phyloP scores from a whole-genome alignment of 495 filamentous ascomycete species.

The Penicillium pancosmium region DNA sequence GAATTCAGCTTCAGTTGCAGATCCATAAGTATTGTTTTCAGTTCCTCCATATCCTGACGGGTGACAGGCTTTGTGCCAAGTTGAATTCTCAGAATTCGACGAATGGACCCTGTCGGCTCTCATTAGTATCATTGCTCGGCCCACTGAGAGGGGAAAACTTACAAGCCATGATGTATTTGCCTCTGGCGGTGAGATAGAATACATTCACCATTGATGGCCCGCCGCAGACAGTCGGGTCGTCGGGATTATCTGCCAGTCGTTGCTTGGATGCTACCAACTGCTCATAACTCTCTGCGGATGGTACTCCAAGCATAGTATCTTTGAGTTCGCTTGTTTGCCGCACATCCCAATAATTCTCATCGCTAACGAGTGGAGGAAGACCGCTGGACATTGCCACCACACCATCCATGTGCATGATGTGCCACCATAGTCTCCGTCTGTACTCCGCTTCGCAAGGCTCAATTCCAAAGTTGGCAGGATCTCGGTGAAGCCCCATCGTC shows the following conservation, averaged over 20 bases:
- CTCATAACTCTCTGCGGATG: slow-evolving; percentile 43
- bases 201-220: slow-evolving; percentile 52
- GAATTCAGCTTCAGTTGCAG: slow-evolving; percentile 50
- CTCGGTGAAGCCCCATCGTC: slow-evolving; percentile 72
- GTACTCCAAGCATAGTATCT: slow-evolving; percentile 45
- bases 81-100: slow-evolving; percentile 49
- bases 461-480: slow-evolving; percentile 68
- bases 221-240: slow-evolving; percentile 47
- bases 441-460: slow-evolving; percentile 68
- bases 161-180: slow-evolving; percentile 54
- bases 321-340: slow-evolving; percentile 49
- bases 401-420: slow-evolving; percentile 67
- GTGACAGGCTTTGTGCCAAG: slow-evolving; percentile 48
- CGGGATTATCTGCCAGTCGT: slow-evolving; percentile 44
- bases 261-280: slow-evolving; percentile 34
- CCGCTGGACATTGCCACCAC: slow-evolving; percentile 53
- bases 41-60: slow-evolving; percentile 48
- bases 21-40: slow-evolving; percentile 46
- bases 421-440: slow-evolving; percentile 73
- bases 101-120: slow-evolving; percentile 40
- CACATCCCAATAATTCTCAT: slow-evolving; percentile 53
- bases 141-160: slow-evolving; percentile 17
- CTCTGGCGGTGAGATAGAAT: slow-evolving; percentile 48
- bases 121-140: slow-evolving; percentile 14
- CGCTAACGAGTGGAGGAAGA: slow-evolving; percentile 45